These are phyloP conservation scores for Acacia pycnantha DNA, from an alignment of 331 rosid genomes.

Conservation along the genomic window DNA sequence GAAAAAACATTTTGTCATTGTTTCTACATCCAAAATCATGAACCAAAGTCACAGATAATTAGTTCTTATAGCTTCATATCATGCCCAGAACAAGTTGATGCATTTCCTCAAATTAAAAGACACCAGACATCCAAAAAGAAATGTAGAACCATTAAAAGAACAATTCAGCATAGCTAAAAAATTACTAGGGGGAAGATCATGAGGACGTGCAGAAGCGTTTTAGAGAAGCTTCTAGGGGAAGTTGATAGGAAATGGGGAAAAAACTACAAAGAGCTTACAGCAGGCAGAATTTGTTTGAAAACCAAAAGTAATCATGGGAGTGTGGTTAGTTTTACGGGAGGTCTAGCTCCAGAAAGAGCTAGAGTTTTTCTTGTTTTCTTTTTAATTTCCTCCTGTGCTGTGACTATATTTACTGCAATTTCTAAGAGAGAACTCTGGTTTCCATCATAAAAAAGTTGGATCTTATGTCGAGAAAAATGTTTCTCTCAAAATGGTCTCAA, in stretches of 20 bases:
- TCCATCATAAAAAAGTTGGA: neutral
- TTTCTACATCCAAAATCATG: constrained; percentile 14
- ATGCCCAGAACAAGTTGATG: neutral
- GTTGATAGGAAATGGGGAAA: neutral
- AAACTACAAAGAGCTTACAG: neutral
- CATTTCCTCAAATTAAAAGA: neutral
- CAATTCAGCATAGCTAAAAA: neutral
- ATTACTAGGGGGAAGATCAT: neutral
- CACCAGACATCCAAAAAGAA: neutral
- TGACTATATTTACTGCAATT: neutral
- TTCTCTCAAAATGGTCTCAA: neutral
- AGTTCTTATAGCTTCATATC: neutral
- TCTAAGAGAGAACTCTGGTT: neutral
- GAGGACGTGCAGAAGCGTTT: neutral
- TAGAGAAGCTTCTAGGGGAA: neutral
- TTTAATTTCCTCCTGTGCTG: neutral
- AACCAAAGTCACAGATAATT: neutral
- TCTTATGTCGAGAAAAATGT: neutral
- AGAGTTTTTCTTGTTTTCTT: neutral
- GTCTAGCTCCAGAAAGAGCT: neutral
- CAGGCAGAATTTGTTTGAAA: neutral
- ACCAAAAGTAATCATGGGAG: neutral
- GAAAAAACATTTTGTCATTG: neutral
- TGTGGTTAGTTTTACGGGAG: neutral
- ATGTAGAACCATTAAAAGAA: neutral